Evolutionary conservation across 352 stramenopile species (phyloP).

Genomic region (Aphanomyces stellatus): DNA sequence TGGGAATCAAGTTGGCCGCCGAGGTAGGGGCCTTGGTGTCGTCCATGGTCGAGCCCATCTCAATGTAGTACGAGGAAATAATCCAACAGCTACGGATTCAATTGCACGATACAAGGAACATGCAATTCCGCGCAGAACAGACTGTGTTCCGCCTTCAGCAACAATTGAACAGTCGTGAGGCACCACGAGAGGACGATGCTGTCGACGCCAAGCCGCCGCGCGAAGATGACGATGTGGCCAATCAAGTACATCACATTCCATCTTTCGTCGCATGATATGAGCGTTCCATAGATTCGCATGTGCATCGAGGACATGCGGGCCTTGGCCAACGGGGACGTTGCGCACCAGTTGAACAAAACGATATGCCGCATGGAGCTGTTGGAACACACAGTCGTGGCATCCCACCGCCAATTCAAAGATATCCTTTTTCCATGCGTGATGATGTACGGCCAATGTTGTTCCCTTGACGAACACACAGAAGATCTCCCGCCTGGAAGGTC

Average conservation of each 20-base stretch:
- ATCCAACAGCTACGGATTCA: not conserved
- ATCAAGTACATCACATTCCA: not conserved
- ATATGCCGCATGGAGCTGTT: not conserved
- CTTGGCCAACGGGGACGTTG: not conserved
- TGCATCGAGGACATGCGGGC: not conserved
- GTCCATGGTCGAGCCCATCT: not conserved
- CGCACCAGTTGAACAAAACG: conserved; percentile 11
- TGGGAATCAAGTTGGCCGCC: not conserved
- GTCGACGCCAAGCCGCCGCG: not conserved
- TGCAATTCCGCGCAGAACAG: not conserved
- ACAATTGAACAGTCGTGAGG: not conserved
- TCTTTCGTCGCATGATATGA: too few species aligned
- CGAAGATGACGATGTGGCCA: not conserved
- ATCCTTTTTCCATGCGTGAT: not conserved
- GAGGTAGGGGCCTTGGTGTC: not conserved
- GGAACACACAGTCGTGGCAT: not conserved
- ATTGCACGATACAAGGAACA: not conserved
- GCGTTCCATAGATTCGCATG: not conserved
- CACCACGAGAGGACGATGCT: not conserved
- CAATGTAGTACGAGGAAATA: not conserved
- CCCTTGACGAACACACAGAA: not conserved
- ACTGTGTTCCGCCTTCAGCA: not conserved
- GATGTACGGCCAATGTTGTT: not conserved
- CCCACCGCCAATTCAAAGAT: not conserved
- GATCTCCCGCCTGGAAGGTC: not conserved